A percentile compares a stretch with the other conserved stretches of the same genome.
Evolutionary conservation across 176 grass and related monocot genomes (phyloP).

Genomic region (Poa pratensis): DNA sequence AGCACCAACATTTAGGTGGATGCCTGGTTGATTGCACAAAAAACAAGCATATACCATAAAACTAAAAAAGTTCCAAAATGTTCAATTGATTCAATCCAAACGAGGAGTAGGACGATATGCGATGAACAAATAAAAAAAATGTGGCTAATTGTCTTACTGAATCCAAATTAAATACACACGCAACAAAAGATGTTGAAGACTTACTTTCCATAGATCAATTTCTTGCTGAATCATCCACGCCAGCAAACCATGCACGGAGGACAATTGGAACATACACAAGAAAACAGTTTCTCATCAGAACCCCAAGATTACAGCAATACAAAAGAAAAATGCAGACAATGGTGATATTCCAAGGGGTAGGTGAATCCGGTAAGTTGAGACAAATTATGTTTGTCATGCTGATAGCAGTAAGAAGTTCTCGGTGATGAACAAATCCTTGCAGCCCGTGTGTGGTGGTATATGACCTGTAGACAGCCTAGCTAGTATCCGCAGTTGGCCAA

Average conservation of each 20-base stretch:
- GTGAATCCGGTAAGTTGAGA: too few relatives aligned
- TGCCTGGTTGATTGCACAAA: too few relatives aligned
- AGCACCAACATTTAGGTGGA: too few relatives aligned
- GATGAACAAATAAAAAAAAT: slow-evolving; percentile 20
- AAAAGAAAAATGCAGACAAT: slow-evolving; percentile 14
- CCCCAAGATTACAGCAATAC: neutral
- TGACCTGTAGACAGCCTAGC: too few relatives aligned
- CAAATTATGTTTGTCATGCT: too few relatives aligned
- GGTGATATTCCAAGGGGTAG: neutral
- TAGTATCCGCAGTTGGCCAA: too few relatives aligned
- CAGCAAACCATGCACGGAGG: slow-evolving; percentile 40
- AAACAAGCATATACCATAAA: too few relatives aligned
- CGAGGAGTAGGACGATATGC: neutral
- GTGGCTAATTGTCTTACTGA: slow-evolving; percentile 2
- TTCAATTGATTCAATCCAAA: neutral
- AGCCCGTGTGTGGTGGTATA: too few relatives aligned
- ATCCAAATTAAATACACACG: neutral
- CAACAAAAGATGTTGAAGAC: neutral
- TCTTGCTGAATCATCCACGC: slow-evolving; percentile 81
- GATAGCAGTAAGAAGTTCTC: too few relatives aligned
- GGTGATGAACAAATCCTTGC: too few relatives aligned
- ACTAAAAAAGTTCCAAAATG: too few relatives aligned
- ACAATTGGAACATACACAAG: slow-evolving; percentile 43
- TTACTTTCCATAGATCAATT: slow-evolving; percentile 97
- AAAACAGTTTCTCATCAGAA: slow-evolving; percentile 53